Percentiles rank a stretch among this genome's conserved stretches.
These are phyloP conservation scores for Solanum bulbocastanum DNA, from an alignment of 257 asterid genomes.

Conservation along the genomic window DNA sequence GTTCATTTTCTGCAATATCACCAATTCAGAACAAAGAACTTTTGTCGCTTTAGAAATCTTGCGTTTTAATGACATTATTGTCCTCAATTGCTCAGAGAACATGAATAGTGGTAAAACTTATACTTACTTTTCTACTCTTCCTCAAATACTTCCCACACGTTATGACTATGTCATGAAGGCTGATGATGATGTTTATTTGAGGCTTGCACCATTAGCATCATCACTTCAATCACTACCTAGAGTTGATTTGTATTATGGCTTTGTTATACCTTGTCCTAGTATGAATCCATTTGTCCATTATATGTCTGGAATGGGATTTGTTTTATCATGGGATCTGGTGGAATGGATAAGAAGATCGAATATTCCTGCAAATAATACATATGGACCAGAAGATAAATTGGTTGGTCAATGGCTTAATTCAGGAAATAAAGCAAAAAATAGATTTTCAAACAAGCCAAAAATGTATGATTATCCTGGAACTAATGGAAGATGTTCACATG, in stretches of 20 bases:
- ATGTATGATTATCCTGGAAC: conserved; percentile 83
- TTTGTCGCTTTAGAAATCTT: conserved; percentile 53
- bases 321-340: conserved; percentile 72
- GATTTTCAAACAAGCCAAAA: conserved; percentile 59
- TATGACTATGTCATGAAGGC: conserved; percentile 83
- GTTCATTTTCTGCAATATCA: conserved; percentile 57
- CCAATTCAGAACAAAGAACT: conserved; percentile 36
- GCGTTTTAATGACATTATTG: conserved; percentile 51
- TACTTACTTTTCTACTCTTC: conserved; percentile 61
- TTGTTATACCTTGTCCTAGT: conserved; percentile 69
- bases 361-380: conserved; percentile 30
- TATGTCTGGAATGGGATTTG: conserved; percentile 85
- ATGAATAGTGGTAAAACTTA: conserved; percentile 69
- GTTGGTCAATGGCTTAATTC: conserved; percentile 58
- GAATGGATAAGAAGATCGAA: conserved; percentile 47
- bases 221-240: conserved; percentile 47
- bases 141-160: conserved; percentile 18
- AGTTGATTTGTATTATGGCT: conserved; percentile 56
- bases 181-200: conserved; percentile 62
- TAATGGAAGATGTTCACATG: conserved; percentile 69
- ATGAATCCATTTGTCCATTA: conserved; percentile 60
- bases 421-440: conserved; percentile 55
- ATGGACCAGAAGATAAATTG: conserved; percentile 68
- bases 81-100: conserved; percentile 53
- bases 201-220: conserved; percentile 39